Evolutionary conservation across 2,329 filamentous ascomycete species (phyloP).

Genomic region (Biscogniauxia mediterranea): DNA sequence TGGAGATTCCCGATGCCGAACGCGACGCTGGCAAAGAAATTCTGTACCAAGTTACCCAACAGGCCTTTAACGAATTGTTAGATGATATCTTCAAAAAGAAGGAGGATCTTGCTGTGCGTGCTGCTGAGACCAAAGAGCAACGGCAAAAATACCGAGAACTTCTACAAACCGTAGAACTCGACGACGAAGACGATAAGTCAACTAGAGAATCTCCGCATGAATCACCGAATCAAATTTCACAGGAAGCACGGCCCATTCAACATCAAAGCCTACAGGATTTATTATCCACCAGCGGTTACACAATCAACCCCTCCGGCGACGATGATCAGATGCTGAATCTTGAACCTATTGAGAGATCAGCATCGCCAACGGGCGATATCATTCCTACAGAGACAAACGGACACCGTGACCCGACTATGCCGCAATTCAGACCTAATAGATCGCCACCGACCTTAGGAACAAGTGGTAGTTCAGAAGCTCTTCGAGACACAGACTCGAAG

Average conservation of each 20-base stretch:
- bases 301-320: constrained; percentile 30
- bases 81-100: constrained; percentile 80
- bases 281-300: constrained; percentile 45
- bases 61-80: constrained; percentile 89
- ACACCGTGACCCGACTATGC: constrained; percentile 61
- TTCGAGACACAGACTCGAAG: constrained; percentile 8
- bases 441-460: constrained; percentile 12
- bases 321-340: constrained; percentile 11
- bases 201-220: constrained; percentile 7
- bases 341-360: not conserved
- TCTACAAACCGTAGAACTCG: constrained; percentile 43
- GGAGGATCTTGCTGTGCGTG: constrained; percentile 72
- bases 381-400: constrained; percentile 13
- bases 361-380: not conserved
- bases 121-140: constrained; percentile 59
- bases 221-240: constrained; percentile 9
- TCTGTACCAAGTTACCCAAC: constrained; percentile 85
- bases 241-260: constrained; percentile 9
- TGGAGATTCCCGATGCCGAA: constrained; percentile 77
- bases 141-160: constrained; percentile 56
- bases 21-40: constrained; percentile 83
- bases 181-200: constrained; percentile 28
- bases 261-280: constrained; percentile 40
- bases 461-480: not conserved
- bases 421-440: constrained; percentile 65